Percentiles rank a stretch among this genome's conserved stretches.
Evolutionary conservation across 371 early-diverging fungal genomes (phyloP).

Genomic region (Gilbertella persicaria): DNA sequence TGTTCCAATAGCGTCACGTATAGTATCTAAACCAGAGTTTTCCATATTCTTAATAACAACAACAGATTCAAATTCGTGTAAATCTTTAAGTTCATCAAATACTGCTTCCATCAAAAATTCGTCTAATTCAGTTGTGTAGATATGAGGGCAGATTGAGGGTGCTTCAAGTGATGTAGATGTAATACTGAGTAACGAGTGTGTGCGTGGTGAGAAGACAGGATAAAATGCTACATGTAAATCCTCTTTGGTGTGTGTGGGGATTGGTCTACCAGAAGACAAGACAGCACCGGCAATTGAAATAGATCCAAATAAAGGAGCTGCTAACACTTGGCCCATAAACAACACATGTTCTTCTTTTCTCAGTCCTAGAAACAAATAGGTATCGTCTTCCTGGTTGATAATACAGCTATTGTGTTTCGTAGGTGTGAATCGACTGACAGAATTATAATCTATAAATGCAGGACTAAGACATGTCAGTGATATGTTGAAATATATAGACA

Average conservation of each 20-base stretch:
- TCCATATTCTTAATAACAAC: constrained; percentile 22
- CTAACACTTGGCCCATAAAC: constrained; percentile 52
- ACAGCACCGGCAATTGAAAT: constrained; percentile 41
- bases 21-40: constrained; percentile 7
- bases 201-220: constrained; percentile 60
- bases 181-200: constrained; percentile 59
- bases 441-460: constrained; percentile 5
- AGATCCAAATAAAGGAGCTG: constrained; percentile 48
- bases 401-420: constrained; percentile 18
- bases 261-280: constrained; percentile 14
- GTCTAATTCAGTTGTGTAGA: constrained; percentile 1
- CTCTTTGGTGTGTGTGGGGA: background rate
- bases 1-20: constrained; percentile 10
- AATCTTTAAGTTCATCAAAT: constrained; percentile 11
- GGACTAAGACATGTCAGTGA: background rate
- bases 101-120: constrained; percentile 17
- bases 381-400: constrained; percentile 21
- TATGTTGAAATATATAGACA: background rate
- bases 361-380: constrained; percentile 25
- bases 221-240: constrained; percentile 33
- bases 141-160: background rate
- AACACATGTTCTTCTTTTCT: constrained; percentile 37
- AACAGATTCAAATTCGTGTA: constrained; percentile 10
- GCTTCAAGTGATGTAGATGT: constrained; percentile 27
- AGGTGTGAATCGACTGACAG: constrained; percentile 18